Conservation (phyloP, 176 grass and related monocot genomes). For the Phragmites australis region DNA sequence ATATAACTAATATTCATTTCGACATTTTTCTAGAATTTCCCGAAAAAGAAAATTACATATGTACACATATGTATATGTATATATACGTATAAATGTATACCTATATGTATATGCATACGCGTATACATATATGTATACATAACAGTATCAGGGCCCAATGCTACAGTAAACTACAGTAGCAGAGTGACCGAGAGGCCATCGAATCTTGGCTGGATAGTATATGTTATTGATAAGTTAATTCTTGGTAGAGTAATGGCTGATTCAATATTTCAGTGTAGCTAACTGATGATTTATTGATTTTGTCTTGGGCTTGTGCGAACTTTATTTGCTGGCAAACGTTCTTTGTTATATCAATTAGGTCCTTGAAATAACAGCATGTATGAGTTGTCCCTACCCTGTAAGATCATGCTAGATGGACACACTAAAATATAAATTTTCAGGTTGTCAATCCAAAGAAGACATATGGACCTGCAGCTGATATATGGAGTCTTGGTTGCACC, state of each 20-base stretch:
- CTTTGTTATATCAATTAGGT: neutral
- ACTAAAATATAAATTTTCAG: constrained; percentile 60
- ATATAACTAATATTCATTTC: no score
- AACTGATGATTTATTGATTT: constrained; percentile 9
- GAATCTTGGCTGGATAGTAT: no score
- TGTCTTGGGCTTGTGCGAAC: neutral
- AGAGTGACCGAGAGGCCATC: no score
- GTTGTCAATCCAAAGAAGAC: constrained; percentile 64
- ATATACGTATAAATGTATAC: no score
- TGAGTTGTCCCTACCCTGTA: constrained; percentile 26
- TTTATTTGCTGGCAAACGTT: neutral
- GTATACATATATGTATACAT: no score
- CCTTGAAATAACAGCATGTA: constrained; percentile 5
- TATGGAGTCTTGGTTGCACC: constrained; percentile 81
- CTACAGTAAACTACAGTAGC: no score
- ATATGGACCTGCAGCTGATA: constrained; percentile 77
- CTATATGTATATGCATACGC: no score
- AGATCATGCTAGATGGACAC: constrained; percentile 31
- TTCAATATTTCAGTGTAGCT: constrained; percentile 3
- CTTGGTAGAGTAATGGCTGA: constrained; percentile 19
- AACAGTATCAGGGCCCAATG: no score
- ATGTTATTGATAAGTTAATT: no score
- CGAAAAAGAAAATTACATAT: no score
- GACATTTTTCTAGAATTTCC: no score
- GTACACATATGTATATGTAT: no score